Evolutionary conservation across 108 stramenopile genomes (phyloP).

Genomic region (Conticribra weissflogii): DNA sequence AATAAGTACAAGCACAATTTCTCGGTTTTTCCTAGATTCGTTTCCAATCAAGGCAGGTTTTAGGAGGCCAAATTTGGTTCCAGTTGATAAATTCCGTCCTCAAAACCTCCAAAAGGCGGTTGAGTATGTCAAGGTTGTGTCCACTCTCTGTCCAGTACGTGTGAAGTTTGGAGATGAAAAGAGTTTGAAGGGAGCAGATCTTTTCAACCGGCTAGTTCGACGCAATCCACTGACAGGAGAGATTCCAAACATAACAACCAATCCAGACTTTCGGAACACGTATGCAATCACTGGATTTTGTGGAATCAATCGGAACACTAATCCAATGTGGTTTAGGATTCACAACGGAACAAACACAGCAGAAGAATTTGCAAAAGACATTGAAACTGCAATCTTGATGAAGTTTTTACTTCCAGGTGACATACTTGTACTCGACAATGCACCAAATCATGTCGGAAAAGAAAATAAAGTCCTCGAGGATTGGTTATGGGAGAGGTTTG

Average conservation of each 20-base stretch:
- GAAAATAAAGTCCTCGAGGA: not conserved
- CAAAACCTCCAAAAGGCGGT: not conserved
- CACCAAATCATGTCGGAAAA: not conserved
- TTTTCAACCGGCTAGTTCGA: not conserved
- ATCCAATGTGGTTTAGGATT: not conserved
- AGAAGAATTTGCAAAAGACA: not conserved
- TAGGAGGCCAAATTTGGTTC: not conserved
- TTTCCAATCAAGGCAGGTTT: not conserved
- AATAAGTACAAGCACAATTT: not conserved
- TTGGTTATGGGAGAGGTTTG: not conserved
- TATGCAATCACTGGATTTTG: slow-evolving; percentile 3
- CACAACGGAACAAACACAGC: not conserved
- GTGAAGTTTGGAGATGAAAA: slow-evolving; percentile 1
- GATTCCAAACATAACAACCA: not conserved
- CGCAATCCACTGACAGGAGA: not conserved
- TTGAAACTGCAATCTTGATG: not conserved
- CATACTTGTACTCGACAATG: not conserved
- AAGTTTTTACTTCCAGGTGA: not conserved
- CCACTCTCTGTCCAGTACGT: not conserved
- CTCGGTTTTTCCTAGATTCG: not conserved
- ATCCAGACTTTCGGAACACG: not conserved
- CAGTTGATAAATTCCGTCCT: not conserved
- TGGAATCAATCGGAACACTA: not conserved
- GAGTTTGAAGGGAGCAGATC: slow-evolving; percentile 1
- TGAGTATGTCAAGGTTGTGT: not conserved